Base-by-base conservation (phyloP, 2,329 filamentous ascomycete species). In the Truncatella angustata region DNA sequence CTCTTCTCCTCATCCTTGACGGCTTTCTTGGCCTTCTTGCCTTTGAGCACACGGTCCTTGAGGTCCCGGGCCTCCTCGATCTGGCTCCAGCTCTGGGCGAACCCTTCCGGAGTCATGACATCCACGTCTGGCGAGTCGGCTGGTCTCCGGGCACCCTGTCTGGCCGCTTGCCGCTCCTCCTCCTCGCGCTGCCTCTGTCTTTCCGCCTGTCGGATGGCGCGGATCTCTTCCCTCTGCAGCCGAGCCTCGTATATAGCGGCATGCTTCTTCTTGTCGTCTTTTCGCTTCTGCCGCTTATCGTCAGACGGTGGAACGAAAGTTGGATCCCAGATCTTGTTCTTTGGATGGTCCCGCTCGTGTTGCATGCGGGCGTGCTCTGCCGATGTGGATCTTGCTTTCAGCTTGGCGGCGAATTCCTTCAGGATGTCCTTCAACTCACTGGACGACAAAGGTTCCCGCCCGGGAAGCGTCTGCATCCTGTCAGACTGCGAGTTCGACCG, bases 21-120 rank as follows among this genome's bases (percentile, higher is more conserved):
- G 11, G 47, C 47, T 23, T 42, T 50, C 36, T 42, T 50, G 16
- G 36, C 35, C 36, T 50, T 50, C 36, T 50, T 50, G 23, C 47
- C 47, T 12, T 28, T 10, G 10, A 50, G 5, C 14, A n/a, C 23
- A 16, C 24, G 12, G n/a, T 21, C 18, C 26, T 14, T 32, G 7
- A 32, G 7, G 9, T 34, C 21, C 23, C 37, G 32, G 16, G 23
- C 45, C 20, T 32, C 36, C 14, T 24, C 21, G 12, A 50, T 40
- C 35, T 42, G 14, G 12, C 20, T 21, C 35, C 35, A 42, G 9
- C 30, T 20, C 2, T 42, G 32, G 11, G 16, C 36, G 6, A 6
- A 4, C 23, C 14, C 47, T 4, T 50, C 47, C 18, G 28, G 21
- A 6, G 9, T 24, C 23, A 10, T 32, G 16, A 3, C 12, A 24